phyloP scores from a whole-genome alignment of 306 rosid species.

The Lathyrus aphaca region DNA sequence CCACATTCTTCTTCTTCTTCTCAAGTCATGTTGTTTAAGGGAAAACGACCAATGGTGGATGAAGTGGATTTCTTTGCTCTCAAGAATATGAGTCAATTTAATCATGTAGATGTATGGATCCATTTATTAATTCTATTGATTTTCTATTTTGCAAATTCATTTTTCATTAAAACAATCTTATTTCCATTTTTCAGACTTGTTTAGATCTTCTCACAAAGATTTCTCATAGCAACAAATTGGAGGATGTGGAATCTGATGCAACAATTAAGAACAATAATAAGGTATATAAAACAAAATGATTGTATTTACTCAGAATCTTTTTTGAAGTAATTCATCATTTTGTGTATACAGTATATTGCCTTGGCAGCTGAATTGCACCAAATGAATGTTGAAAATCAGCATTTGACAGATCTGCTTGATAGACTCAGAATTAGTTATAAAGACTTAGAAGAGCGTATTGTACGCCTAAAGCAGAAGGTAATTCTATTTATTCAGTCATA shows the following conservation, averaged over 20 bases:
- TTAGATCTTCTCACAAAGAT: constrained; percentile 53
- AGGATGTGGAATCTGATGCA: constrained; percentile 38
- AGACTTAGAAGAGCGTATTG: constrained; percentile 39
- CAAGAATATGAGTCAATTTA: constrained; percentile 1
- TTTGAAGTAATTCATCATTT: not conserved
- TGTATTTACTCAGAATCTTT: no score
- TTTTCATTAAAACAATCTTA: not conserved
- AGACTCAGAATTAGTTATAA: constrained; percentile 42
- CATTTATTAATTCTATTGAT: not conserved
- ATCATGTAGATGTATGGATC: constrained; percentile 39
- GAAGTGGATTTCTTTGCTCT: constrained; percentile 60
- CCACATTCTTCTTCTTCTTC: no score
- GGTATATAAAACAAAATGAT: no score
- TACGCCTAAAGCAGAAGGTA: constrained; percentile 30
- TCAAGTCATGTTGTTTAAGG: no score
- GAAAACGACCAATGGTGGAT: no score
- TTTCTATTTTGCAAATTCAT: no score
- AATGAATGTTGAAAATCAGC: constrained; percentile 48
- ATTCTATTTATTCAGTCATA: no score
- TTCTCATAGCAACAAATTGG: constrained; percentile 31
- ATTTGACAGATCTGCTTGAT: constrained; percentile 45
- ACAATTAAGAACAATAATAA: no score
- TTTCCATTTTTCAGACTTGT: constrained; percentile 47
- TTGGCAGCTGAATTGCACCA: constrained; percentile 46
- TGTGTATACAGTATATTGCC: constrained; percentile 42